Base-by-base conservation (phyloP, 176 grass and related monocot genomes). In the Oryza meyeriana region DNA sequence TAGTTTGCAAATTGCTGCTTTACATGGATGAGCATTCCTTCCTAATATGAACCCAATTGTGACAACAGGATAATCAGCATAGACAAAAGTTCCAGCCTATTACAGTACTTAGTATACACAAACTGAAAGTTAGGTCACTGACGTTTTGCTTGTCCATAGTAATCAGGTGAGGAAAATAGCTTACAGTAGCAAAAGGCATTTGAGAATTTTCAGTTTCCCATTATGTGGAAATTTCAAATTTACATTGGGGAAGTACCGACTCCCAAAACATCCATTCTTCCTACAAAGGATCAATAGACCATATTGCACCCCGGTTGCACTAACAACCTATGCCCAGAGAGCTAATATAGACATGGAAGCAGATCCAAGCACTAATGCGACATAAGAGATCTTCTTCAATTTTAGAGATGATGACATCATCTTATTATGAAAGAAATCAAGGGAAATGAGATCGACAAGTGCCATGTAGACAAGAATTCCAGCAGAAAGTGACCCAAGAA, bases 341-440 rank as follows among this genome's bases (percentile, higher is more conserved):
- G 96, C 93, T 65, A 99, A 88, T 82, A 98, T 75, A 48, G 96
- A 98, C 96, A 98, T 98, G 5, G 93, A 91, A 78, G 90, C 93
- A 75, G 96, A 98, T 86, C 96, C 96, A 75, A 94, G 85, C 79
- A 95, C 90, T 74, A 98, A 91, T 61, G 90, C 85, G 65, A 89
- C 68, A 69, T 88, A 98, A 33, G 84, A 93, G 18, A 77, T 76
- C 76, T 98, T 95, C 77, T 98, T 98, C 84, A 95, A 66, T 45
- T 76, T 89, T 28, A 63, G 12, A 63, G 81, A 93, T 10, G 89
- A 76, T 26, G 83, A 90, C 87, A 99, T 95, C 79, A 82, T 87
- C 81, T 99, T 99, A 71, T 91, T 92, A 64, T 99, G 96, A 76
- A 99, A 99, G 79, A 99, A 99, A 80, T 99, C 96, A 28, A 91